These are phyloP conservation scores for Nicotiana knightiana DNA, from an alignment of 257 asterid genomes.

Conservation along the genomic window DNA sequence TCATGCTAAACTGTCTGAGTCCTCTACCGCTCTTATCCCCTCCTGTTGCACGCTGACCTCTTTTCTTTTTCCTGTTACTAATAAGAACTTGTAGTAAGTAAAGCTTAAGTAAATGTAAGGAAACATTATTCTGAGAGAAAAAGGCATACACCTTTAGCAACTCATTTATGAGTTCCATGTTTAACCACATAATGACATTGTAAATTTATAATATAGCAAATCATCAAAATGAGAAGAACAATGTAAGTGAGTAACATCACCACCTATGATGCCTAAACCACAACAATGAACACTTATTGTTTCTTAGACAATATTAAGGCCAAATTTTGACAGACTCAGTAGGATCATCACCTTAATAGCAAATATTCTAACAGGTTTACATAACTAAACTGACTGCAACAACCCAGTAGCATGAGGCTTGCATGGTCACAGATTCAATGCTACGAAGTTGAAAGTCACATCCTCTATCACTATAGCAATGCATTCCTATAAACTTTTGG, in stretches of 20 bases:
- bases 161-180: not conserved
- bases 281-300: not conserved
- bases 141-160: not conserved
- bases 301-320: not conserved
- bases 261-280: not conserved
- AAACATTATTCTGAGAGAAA: not conserved
- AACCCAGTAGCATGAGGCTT: not conserved
- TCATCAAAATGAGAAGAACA: not conserved
- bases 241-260: not conserved
- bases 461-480: not conserved
- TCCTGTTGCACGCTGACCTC: slow-evolving; percentile 89
- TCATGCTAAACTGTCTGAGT: slow-evolving; percentile 99
- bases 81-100: slow-evolving; percentile 13
- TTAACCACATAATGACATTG: not conserved
- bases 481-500: not conserved
- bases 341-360: not conserved
- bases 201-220: not conserved
- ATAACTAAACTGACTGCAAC: not conserved
- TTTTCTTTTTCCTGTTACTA: slow-evolving; percentile 83
- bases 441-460: not conserved
- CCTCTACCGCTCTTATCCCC: slow-evolving; percentile 98
- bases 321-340: not conserved
- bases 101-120: slow-evolving; percentile 1
- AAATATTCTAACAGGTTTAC: not conserved
- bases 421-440: not conserved